Evolutionary conservation across 345 rosid species (phyloP).

Genomic region (Kandelia obovata): DNA sequence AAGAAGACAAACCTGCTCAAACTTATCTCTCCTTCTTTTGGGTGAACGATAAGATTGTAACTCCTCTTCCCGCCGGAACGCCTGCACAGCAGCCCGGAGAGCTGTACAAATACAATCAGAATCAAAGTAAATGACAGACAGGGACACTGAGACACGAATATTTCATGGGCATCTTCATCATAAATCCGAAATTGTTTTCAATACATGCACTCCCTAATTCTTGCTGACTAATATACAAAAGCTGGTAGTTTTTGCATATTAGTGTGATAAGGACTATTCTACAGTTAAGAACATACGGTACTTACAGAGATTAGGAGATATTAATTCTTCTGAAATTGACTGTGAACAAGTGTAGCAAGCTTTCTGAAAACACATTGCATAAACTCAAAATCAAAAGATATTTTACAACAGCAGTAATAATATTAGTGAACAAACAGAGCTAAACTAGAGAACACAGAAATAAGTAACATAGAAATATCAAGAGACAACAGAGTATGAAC

Average conservation of each 20-base stretch:
- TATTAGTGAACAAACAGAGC: not conserved
- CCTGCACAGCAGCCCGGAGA: slow-evolving; percentile 76
- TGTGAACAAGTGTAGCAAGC: slow-evolving; percentile 68
- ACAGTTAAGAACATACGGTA: slow-evolving; percentile 4
- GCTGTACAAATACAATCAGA: slow-evolving; percentile 38
- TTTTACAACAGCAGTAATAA: not conserved
- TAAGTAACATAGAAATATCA: not conserved
- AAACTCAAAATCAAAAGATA: slow-evolving; percentile 20
- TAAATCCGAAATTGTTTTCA: not conserved
- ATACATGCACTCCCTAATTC: not conserved
- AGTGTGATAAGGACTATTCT: not conserved
- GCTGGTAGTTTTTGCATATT: not conserved
- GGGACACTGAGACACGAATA: not conserved
- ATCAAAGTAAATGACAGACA: not conserved
- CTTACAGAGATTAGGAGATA: slow-evolving; percentile 82
- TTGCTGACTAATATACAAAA: not conserved
- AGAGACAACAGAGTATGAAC: not conserved
- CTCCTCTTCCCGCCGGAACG: slow-evolving; percentile 74
- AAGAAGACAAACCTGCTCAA: slow-evolving; percentile 59
- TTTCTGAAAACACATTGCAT: slow-evolving; percentile 50
- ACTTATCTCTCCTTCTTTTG: slow-evolving; percentile 79
- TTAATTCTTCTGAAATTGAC: slow-evolving; percentile 58
- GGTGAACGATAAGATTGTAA: slow-evolving; percentile 51
- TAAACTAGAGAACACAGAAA: not conserved
- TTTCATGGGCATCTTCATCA: not conserved